Base-by-base conservation (phyloP, 2,329 filamentous ascomycete species). In the Falciphora oryzae region DNA sequence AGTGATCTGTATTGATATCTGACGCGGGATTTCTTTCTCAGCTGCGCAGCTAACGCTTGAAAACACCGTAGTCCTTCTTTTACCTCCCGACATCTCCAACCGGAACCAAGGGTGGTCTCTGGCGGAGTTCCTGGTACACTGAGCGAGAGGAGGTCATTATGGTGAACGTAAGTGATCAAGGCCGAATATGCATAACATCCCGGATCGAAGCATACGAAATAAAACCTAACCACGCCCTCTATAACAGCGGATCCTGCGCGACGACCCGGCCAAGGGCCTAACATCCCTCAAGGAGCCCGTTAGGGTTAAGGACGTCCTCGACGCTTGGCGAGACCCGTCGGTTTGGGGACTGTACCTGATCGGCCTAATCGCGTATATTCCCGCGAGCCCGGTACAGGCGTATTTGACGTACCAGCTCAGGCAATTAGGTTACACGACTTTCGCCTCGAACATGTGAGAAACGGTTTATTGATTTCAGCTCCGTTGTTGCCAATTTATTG, bases 101-200 rank as follows among this genome's bases (percentile, higher is more conserved):
- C 0, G 81, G 86, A 62, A 92, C 90, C 4, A 84, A 81, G 13
- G 81, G 83, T 27, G 74, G 80, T 59, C 81, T 91, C 67, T 85
- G 84, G 59, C 83, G 85, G 2, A 85, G 85, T 57, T 71, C 88
- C 6, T 89, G 88, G 88, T 89, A 89, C 73, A 84, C 77, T 2
- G 88, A 89, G 70, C 79, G 79, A 2, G 86, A 91, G 71, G 88
- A 91, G 70, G 83, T 85, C 65, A 90, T 91, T 70, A 86, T 91
- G 82, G 82, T 89, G 25, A 91, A 90, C 70, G 69, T 73, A 59
- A 65, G 69, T 58, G 18, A 29, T 35, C 32, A 16, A 53, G 18
- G 18, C 14, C 18, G n/a, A 27, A 16, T 4, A 3, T 38, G 2
- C 28, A 62, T n/a, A 11, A 22, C n/a, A 16, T 18, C 22, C 25